phyloP scores from a whole-genome alignment of 192 early-diverging fungal species.

The Coemansia sp. region DNA sequence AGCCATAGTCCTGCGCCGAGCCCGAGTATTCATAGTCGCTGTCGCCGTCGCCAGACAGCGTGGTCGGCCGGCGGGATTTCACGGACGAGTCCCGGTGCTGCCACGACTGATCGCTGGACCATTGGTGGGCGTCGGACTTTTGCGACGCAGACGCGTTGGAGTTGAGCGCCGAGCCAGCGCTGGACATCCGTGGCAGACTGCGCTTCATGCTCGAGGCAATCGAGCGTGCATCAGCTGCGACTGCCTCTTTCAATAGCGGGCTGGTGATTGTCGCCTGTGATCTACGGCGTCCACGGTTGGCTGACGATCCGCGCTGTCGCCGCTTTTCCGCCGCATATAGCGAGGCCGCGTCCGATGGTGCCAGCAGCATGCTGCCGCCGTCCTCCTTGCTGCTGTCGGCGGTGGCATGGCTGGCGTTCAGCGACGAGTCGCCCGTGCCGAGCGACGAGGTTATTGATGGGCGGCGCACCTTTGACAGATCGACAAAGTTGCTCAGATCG shows the following conservation, averaged over 20 bases:
- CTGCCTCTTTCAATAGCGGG: constrained; percentile 36
- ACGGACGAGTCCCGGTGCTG: constrained; percentile 42
- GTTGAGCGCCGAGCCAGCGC: constrained; percentile 25
- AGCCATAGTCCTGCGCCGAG: constrained; percentile 27
- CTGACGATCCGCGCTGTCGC: constrained; percentile 36
- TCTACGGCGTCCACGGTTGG: constrained; percentile 17
- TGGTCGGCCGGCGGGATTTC: constrained; percentile 38
- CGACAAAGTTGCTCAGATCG: constrained; percentile 49
- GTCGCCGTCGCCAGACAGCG: constrained; percentile 23
- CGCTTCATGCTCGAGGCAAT: constrained; percentile 41
- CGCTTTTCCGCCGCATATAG: constrained; percentile 17
- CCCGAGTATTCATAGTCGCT: constrained; percentile 26
- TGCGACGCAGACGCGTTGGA: constrained; percentile 13
- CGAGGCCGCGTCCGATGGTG: constrained; percentile 18
- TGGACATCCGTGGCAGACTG: constrained; percentile 31
- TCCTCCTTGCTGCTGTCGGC: constrained; percentile 35
- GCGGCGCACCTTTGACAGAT: constrained; percentile 45
- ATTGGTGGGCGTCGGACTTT: constrained; percentile 17
- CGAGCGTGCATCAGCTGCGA: constrained; percentile 34
- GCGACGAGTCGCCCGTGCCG: constrained; percentile 39
- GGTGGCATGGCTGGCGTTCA: constrained; percentile 24
- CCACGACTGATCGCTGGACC: constrained; percentile 30
- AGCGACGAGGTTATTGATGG: constrained; percentile 49
- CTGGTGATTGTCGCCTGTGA: constrained; percentile 27
- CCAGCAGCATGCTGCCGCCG: constrained; percentile 6